These are phyloP conservation scores for Thermothielavioides terrestris DNA, from an alignment of 495 filamentous ascomycete genomes.

Conservation along the genomic window DNA sequence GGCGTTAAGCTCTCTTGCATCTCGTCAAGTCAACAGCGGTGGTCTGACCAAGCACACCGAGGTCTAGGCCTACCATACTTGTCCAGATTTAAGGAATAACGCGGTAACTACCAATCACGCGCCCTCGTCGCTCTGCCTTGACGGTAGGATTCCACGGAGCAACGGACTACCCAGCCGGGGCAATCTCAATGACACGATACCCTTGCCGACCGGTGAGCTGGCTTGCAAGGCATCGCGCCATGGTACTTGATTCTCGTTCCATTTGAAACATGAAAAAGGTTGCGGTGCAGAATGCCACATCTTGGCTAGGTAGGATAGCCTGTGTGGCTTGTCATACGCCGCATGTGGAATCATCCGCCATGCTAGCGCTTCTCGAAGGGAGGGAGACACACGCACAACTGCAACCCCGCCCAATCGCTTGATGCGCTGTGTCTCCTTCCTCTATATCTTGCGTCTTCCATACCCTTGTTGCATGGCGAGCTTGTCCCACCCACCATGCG, in stretches of 20 bases:
- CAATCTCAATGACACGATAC: background rate
- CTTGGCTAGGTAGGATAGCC: background rate
- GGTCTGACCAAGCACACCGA: background rate
- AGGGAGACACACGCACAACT: background rate
- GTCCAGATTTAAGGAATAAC: background rate
- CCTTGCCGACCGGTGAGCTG: constrained; percentile 8
- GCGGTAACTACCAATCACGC: constrained; percentile 4
- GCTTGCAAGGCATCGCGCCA: background rate
- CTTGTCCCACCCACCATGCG: constrained; percentile 5
- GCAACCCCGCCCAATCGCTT: background rate
- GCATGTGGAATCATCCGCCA: background rate
- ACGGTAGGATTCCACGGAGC: background rate
- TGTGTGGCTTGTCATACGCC: background rate
- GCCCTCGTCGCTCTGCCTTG: background rate
- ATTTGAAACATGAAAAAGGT: background rate
- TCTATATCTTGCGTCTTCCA: background rate
- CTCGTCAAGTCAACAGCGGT: background rate
- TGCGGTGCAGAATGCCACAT: too few species aligned
- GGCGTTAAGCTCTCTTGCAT: too few species aligned
- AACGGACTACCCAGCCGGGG: constrained; percentile 1
- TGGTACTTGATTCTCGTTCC: background rate
- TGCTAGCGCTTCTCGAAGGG: background rate
- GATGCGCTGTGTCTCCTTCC: background rate
- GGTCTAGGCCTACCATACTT: background rate
- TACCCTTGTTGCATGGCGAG: constrained; percentile 3